Base-by-base conservation (phyloP, 352 stramenopile genomes). In the Globisporangium nodosum region DNA sequence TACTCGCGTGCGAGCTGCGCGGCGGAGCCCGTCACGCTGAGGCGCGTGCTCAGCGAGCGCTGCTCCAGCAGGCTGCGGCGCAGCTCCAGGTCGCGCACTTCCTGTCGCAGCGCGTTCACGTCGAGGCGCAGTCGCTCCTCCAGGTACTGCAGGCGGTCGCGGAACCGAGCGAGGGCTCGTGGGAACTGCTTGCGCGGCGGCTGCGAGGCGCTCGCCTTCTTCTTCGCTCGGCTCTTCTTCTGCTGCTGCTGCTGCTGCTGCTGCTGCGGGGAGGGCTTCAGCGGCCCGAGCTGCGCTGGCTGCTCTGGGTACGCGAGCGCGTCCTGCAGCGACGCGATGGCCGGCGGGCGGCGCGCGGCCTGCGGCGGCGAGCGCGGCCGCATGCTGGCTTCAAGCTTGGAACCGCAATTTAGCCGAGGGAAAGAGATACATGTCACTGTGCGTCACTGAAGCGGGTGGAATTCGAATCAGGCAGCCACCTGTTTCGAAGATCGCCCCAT, bases 91-190 rank as follows among this genome's bases (percentile, higher is more conserved):
- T 73, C 61, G 9, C n/a, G 12, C 33, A 73, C 60, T 24, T 73
- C 58, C 51, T 73, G 66, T n/a, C 51, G 42, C 8, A 73, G 55
- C 0, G 49, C 37, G 54, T 69, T 73, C 43, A 73, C 62, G 24
- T 73, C 66, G n/a, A 73, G 54, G 16, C 42, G 58, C 37, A 71
- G 27, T 0, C 61, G 56, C 35, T 66, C 65, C n/a, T 71, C 65
- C 7, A 58, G 61, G 12, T 42, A 21, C 45, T 66, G 65, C 37
- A 71, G 30, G 0, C 65, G 65, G 49, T 71, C 65, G 53, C 65
- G 65, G 24, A 71, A 48, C 27, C 65, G 65, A 12, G 42, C 37
- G 12, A 65, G 52, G 0, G 48, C 56, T 3, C 42, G 49, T 3
- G 55, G 43, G 43, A 60, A 67, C 15, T 53, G 56, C 51, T 64